These are phyloP conservation scores for Russula earlei DNA, from an alignment of 768 basidiomycete species.

Conservation along the genomic window DNA sequence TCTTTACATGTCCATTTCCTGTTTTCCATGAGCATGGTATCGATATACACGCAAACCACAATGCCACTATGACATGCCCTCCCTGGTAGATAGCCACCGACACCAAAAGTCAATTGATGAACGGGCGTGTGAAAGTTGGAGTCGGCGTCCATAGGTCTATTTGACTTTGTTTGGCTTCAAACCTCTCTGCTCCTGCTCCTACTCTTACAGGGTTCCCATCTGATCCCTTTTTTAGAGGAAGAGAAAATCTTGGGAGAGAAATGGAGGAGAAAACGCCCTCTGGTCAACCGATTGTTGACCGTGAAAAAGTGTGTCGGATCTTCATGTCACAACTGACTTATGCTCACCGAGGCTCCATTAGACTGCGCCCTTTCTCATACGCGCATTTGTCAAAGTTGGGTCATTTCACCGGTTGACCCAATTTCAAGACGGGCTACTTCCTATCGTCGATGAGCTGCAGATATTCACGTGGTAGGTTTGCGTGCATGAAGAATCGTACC, in stretches of 20 bases:
- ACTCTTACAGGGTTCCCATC: not conserved
- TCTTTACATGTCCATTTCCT: not conserved
- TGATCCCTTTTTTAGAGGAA: not conserved
- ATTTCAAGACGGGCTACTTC: conserved; percentile 71
- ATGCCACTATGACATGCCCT: not conserved
- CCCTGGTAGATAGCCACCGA: too few species aligned
- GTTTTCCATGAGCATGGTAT: not conserved
- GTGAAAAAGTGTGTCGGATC: conserved; percentile 42
- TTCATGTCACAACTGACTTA: not conserved
- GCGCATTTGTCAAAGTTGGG: conserved; percentile 76
- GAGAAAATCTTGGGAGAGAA: not conserved
- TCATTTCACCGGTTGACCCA: conserved; percentile 62
- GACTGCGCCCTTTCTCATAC: conserved; percentile 76
- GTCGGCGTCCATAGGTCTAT: not conserved
- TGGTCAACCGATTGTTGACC: conserved; percentile 39
- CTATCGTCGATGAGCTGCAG: conserved; percentile 75
- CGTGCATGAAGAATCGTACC: not conserved
- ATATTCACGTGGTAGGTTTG: conserved; percentile 62
- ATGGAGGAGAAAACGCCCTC: conserved; percentile 36
- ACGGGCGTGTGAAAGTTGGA: not conserved
- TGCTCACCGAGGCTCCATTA: conserved; percentile 22
- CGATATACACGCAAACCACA: not conserved
- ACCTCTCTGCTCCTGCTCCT: not conserved
- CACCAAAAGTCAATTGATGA: too few species aligned
- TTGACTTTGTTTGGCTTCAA: conserved; percentile 1